A percentile compares a stretch with the other conserved stretches of the same genome.
These are phyloP conservation scores for Podosphaera fusca DNA, from an alignment of 2,329 filamentous ascomycete genomes.

Conservation along the genomic window DNA sequence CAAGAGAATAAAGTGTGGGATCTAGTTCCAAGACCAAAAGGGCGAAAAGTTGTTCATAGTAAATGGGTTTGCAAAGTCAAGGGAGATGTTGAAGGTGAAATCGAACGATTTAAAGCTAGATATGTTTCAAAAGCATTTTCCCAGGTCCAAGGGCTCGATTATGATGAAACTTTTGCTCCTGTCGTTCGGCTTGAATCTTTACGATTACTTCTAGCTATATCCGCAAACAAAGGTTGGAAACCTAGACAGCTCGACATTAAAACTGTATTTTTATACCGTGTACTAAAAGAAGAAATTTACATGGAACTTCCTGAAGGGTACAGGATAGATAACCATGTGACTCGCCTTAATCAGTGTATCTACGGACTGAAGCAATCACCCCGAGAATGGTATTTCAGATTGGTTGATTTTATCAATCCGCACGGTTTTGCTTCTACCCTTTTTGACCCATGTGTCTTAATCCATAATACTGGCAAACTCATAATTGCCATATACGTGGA, in stretches of 20 bases:
- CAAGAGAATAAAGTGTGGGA: neutral
- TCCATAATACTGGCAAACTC: neutral
- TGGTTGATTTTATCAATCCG: neutral
- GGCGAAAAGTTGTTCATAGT: neutral
- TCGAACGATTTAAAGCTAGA: neutral
- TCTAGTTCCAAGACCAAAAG: neutral
- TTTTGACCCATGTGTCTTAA: neutral
- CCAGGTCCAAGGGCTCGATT: neutral
- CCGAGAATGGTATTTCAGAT: neutral
- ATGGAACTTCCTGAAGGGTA: neutral
- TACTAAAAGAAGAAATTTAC: neutral
- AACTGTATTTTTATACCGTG: neutral
- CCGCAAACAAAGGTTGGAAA: neutral
- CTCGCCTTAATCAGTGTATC: neutral
- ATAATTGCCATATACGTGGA: neutral
- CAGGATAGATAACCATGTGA: neutral
- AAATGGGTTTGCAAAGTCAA: neutral
- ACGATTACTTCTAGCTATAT: neutral
- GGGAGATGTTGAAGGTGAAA: too few relatives aligned
- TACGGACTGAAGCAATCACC: neutral
- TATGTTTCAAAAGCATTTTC: neutral
- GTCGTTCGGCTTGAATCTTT: neutral
- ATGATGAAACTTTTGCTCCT: neutral
- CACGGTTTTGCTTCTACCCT: neutral
- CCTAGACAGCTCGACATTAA: neutral